Evolutionary conservation across 1,139 yeast genomes (phyloP).

Genomic region (Geotrichum cucujoidarum): DNA sequence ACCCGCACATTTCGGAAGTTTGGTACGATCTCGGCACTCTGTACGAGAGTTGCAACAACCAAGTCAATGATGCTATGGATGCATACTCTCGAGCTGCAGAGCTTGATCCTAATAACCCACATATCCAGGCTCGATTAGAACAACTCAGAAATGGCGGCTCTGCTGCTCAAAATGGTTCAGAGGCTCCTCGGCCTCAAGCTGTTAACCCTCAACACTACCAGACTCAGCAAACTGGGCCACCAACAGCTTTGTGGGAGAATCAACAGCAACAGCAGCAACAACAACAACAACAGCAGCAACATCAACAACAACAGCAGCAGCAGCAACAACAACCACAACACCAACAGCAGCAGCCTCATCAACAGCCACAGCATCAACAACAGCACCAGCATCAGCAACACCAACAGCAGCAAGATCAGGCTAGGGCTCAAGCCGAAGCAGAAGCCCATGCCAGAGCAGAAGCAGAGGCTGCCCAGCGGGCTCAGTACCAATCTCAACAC

Average conservation of each 20-base stretch:
- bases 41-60: conserved; percentile 95
- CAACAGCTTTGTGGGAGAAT: conserved; percentile 31
- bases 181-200: conserved; percentile 47
- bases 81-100: conserved; percentile 96
- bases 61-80: conserved; percentile 88
- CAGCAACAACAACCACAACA: conserved; percentile 29
- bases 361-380: conserved; percentile 28
- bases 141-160: conserved; percentile 50
- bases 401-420: conserved; percentile 12
- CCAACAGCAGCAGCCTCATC: conserved; percentile 26
- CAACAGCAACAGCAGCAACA: conserved; percentile 27
- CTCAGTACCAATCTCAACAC: not conserved
- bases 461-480: conserved; percentile 4
- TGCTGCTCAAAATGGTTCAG: conserved; percentile 62
- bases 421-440: conserved; percentile 3
- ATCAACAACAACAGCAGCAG: conserved; percentile 27
- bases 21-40: conserved; percentile 98
- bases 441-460: conserved; percentile 3
- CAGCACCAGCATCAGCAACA: conserved; percentile 28
- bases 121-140: conserved; percentile 86
- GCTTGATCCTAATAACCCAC: conserved; percentile 90
- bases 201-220: conserved; percentile 42
- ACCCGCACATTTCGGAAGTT: conserved; percentile 93
- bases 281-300: conserved; percentile 27
- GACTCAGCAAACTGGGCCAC: conserved; percentile 32